Conservation (phyloP, 805 yeast species). For the Metschnikowia drakensbergensis region DNA sequence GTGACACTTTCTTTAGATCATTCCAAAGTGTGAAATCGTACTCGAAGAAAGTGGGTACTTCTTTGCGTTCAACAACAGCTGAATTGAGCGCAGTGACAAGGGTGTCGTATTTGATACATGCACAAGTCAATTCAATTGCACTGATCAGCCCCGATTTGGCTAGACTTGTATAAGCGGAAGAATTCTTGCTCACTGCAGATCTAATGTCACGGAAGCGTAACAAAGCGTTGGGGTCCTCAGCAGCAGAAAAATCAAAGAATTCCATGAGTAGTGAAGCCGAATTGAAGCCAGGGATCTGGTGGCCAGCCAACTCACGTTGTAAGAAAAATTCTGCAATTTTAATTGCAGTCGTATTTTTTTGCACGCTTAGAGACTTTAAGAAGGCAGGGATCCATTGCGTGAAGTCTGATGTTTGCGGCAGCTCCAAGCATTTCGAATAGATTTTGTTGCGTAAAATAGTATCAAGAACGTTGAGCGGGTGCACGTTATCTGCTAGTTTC, state of each 20-base stretch:
- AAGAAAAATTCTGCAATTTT: slow-evolving; percentile 49
- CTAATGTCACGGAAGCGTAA: slow-evolving; percentile 47
- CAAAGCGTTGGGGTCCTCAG: slow-evolving; percentile 24
- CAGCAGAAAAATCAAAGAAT: slow-evolving; percentile 19
- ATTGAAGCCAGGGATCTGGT: not conserved
- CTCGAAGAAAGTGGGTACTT: slow-evolving; percentile 13
- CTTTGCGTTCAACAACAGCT: slow-evolving; percentile 9
- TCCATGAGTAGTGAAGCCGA: slow-evolving; percentile 14
- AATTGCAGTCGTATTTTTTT: slow-evolving; percentile 50
- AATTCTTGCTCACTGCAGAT: slow-evolving; percentile 43
- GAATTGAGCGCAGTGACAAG: slow-evolving; percentile 12
- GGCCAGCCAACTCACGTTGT: slow-evolving; percentile 15
- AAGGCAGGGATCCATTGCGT: slow-evolving; percentile 49
- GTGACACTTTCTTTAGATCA: slow-evolving; percentile 7
- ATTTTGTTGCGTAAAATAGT: slow-evolving; percentile 54
- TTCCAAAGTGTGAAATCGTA: slow-evolving; percentile 13
- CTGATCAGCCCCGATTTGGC: slow-evolving; percentile 14
- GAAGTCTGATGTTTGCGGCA: slow-evolving; percentile 40
- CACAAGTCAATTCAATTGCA: slow-evolving; percentile 8
- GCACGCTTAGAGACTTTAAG: slow-evolving; percentile 44
- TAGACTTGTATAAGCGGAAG: slow-evolving; percentile 26
- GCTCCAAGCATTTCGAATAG: slow-evolving; percentile 35
- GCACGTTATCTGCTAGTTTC: slow-evolving; percentile 50
- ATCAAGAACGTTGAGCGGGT: slow-evolving; percentile 55
- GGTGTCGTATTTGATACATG: slow-evolving; percentile 21